phyloP scores from a whole-genome alignment of 768 basidiomycete species.

The Tulasnella sp. region DNA sequence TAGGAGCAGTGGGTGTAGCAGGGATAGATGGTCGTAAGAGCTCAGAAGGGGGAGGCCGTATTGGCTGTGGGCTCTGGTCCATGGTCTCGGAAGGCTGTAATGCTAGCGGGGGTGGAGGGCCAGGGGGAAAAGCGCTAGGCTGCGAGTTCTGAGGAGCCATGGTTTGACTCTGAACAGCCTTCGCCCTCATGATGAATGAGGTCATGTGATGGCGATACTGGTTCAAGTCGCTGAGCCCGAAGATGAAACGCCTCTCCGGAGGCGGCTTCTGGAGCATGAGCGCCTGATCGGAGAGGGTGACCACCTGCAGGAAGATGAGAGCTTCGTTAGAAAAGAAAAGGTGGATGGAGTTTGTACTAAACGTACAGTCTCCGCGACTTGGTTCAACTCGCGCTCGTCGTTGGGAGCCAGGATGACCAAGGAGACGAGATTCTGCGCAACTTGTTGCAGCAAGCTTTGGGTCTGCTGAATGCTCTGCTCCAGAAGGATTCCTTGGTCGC shows the following conservation, averaged over 20 bases:
- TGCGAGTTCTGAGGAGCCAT: not conserved
- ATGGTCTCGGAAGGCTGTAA: too few relatives aligned
- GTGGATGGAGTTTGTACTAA: too few relatives aligned
- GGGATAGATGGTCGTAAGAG: not conserved
- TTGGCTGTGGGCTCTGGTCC: too few relatives aligned
- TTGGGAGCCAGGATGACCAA: not conserved
- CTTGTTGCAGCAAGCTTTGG: not conserved
- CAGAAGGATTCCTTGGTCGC: not conserved
- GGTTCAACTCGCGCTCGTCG: constrained; percentile 3
- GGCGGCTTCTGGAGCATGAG: not conserved
- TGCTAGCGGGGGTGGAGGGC: not conserved
- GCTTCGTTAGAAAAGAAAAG: not conserved
- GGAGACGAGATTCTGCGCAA: not conserved
- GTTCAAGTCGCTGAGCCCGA: not conserved
- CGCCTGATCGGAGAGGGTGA: not conserved
- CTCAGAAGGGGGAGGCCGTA: not conserved
- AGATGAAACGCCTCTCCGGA: constrained; percentile 3
- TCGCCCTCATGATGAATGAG: not conserved
- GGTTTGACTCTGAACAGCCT: not conserved
- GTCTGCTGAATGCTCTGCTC: not conserved
- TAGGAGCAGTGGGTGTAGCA: not conserved
- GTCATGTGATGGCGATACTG: not conserved
- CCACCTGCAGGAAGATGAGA: not conserved
- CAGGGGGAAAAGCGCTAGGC: not conserved
- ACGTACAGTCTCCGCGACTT: not conserved